phyloP scores from a whole-genome alignment of 148 eudicot genomes.

The Rhododendron kiyosumense region DNA sequence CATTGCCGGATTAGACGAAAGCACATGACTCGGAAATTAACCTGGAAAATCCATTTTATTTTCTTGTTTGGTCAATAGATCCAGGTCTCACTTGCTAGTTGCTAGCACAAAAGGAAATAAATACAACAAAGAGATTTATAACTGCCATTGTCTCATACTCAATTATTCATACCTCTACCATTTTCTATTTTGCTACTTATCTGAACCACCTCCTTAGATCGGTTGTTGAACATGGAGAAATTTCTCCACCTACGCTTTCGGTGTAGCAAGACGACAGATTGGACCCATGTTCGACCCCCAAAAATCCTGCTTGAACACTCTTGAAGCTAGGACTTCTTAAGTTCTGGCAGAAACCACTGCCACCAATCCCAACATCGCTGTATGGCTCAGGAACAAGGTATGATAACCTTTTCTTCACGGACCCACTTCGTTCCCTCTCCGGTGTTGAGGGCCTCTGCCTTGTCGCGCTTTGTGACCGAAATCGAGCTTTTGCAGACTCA shows the following conservation, averaged over 20 bases:
- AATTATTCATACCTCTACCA: not conserved
- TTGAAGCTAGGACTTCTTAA: slow-evolving; percentile 78
- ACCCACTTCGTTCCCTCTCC: slow-evolving; percentile 55
- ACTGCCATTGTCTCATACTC: not conserved
- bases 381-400: slow-evolving; percentile 46
- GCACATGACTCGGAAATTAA: not conserved
- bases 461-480: slow-evolving; percentile 62
- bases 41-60: not conserved
- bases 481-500: slow-evolving; percentile 72
- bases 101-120: not conserved
- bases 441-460: slow-evolving; percentile 62
- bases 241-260: slow-evolving; percentile 66
- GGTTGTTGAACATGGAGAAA: slow-evolving; percentile 83
- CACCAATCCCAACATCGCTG: slow-evolving; percentile 19
- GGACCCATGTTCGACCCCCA: slow-evolving; percentile 43
- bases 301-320: slow-evolving; percentile 53
- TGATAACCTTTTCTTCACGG: slow-evolving; percentile 61
- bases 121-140: not conserved
- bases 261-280: slow-evolving; percentile 39
- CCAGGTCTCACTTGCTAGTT: not conserved
- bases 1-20: not conserved
- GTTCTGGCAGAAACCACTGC: slow-evolving; percentile 34
- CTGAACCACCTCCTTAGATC: slow-evolving; percentile 77
- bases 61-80: not conserved
- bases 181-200: slow-evolving; percentile 13